phyloP scores from a whole-genome alignment of 352 stramenopile genomes.

The Peronosclerospora sorghi region DNA sequence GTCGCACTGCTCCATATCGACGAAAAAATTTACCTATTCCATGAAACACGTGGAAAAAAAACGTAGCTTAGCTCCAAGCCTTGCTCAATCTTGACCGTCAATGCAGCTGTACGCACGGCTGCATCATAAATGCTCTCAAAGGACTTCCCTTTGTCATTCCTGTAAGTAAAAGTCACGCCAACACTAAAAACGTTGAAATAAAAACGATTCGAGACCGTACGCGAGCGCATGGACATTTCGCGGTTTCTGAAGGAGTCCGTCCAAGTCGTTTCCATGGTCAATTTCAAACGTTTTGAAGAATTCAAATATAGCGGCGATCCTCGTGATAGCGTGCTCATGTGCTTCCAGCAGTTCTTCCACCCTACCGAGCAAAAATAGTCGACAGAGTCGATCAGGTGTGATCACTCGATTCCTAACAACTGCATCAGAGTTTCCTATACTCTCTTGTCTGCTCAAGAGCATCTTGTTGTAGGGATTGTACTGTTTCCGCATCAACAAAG shows the following conservation, averaged over 20 bases:
- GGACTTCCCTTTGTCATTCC: constrained; percentile 23
- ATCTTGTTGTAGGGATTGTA: constrained; percentile 69
- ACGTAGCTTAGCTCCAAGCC: neutral
- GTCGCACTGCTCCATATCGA: constrained; percentile 85
- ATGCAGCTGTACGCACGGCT: constrained; percentile 17
- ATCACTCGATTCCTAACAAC: neutral
- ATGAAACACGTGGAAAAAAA: neutral
- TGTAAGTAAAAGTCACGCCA: neutral
- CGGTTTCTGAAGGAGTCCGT: constrained; percentile 19
- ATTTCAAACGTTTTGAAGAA: constrained; percentile 59
- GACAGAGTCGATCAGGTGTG: neutral
- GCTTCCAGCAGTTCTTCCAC: constrained; percentile 55
- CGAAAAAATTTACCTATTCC: constrained; percentile 59
- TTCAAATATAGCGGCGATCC: constrained; percentile 45
- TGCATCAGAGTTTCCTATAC: constrained; percentile 12
- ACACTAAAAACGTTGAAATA: neutral
- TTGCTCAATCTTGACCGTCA: neutral
- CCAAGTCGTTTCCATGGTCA: constrained; percentile 22
- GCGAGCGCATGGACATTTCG: constrained; percentile 14
- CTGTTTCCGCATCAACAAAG: constrained; percentile 74
- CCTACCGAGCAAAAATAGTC: constrained; percentile 13
- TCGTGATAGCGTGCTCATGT: constrained; percentile 50
- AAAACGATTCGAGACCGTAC: constrained; percentile 7
- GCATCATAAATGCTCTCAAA: constrained; percentile 34
- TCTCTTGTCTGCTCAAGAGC: constrained; percentile 59